Evolutionary conservation across 1,284 basidiomycete species (phyloP).

Genomic region (Pholiota adiposa): DNA sequence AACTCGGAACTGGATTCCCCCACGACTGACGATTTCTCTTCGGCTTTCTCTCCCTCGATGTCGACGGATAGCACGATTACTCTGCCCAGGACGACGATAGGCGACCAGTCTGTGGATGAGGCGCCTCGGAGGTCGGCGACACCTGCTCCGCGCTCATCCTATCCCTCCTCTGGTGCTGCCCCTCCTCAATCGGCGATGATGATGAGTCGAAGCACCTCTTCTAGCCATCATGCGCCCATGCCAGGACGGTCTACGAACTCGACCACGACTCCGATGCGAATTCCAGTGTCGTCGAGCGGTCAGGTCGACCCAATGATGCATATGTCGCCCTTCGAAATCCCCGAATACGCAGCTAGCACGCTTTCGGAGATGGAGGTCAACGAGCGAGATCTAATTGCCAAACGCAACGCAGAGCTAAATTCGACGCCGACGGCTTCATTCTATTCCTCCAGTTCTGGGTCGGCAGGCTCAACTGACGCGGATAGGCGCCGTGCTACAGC

Average conservation of each 20-base stretch:
- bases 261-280: slow-evolving; percentile 20
- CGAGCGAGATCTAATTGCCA: slow-evolving; percentile 32
- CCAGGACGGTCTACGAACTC: slow-evolving; percentile 18
- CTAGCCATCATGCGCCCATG: neutral
- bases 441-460: slow-evolving; percentile 20
- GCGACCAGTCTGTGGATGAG: slow-evolving; percentile 21
- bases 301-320: slow-evolving; percentile 11
- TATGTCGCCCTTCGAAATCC: slow-evolving; percentile 12
- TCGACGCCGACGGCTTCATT: slow-evolving; percentile 31
- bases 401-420: slow-evolving; percentile 40
- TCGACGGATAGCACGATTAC: slow-evolving; percentile 56
- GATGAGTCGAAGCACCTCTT: slow-evolving; percentile 13
- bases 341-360: slow-evolving; percentile 26
- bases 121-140: slow-evolving; percentile 12
- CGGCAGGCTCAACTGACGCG: slow-evolving; percentile 9
- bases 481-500: slow-evolving; percentile 15
- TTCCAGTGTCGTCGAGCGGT: neutral
- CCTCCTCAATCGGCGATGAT: slow-evolving; percentile 4
- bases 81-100: slow-evolving; percentile 33
- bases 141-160: slow-evolving; percentile 14
- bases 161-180: slow-evolving; percentile 16
- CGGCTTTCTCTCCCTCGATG: slow-evolving; percentile 49
- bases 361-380: slow-evolving; percentile 30
- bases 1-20: slow-evolving; percentile 47
- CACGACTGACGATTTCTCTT: slow-evolving; percentile 44